Evolutionary conservation across 2,329 filamentous ascomycete genomes (phyloP).

Genomic region (Aspergillus hortae): DNA sequence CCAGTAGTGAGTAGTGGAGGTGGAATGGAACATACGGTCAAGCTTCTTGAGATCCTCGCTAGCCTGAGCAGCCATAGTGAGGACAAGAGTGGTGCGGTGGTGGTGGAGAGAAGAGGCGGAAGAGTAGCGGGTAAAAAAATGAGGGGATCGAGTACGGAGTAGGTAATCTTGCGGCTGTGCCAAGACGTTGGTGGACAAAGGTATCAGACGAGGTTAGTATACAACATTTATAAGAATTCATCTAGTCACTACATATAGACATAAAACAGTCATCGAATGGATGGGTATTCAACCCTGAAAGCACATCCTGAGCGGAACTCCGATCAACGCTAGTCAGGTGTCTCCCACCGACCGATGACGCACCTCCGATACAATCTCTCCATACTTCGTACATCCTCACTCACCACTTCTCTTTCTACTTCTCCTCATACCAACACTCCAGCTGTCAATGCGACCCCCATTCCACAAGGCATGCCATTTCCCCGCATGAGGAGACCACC

Average conservation of each 20-base stretch:
- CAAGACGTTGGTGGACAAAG: conserved; percentile 7
- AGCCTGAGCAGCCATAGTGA: conserved; percentile 42
- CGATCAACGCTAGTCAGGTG: too few species aligned
- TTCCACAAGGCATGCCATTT: conserved; percentile 19
- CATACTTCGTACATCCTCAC: not conserved
- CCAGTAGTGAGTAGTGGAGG: not conserved
- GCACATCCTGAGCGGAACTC: too few species aligned
- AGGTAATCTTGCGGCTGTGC: conserved; percentile 1
- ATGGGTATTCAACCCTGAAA: too few species aligned
- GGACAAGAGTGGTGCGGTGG: conserved; percentile 15
- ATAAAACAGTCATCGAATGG: too few species aligned
- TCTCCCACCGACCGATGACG: conserved; percentile 15
- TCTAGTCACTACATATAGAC: too few species aligned
- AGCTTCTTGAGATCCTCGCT: conserved; percentile 40
- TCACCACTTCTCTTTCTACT: not conserved
- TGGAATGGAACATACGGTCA: conserved; percentile 29
- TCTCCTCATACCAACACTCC: not conserved
- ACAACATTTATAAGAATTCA: too few species aligned
- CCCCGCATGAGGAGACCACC: conserved; percentile 15
- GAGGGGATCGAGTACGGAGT: conserved; percentile 10
- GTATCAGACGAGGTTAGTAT: too few species aligned
- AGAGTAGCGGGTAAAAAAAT: conserved; percentile 11
- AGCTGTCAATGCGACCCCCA: conserved; percentile 6
- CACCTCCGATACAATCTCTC: conserved; percentile 10
- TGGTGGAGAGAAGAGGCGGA: conserved; percentile 18